Evolutionary conservation across 768 basidiomycete species (phyloP).

Genomic region (Collybia nuda): DNA sequence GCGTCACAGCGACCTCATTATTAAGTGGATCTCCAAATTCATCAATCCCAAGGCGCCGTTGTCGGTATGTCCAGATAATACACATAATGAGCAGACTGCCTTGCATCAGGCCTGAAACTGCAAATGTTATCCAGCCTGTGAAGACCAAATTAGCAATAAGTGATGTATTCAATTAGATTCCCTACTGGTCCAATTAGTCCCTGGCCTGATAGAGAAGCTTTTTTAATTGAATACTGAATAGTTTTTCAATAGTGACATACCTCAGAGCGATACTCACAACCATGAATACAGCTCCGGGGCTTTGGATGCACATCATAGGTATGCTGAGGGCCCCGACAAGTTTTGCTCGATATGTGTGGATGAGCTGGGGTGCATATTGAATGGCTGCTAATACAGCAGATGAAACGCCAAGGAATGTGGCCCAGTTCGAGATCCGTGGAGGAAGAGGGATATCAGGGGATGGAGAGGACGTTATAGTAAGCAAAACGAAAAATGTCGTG

Average conservation of each 20-base stretch:
- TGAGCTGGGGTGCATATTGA: slow-evolving; percentile 88
- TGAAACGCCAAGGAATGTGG: slow-evolving; percentile 83
- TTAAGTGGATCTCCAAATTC: slow-evolving; percentile 76
- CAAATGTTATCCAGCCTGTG: slow-evolving; percentile 78
- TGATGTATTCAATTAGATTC: background rate
- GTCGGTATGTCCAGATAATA: slow-evolving; percentile 79
- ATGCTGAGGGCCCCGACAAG: slow-evolving; percentile 93
- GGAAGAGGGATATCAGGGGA: slow-evolving; percentile 37
- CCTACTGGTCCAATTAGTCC: slow-evolving; percentile 85
- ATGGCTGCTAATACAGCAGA: slow-evolving; percentile 76
- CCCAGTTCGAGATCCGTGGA: slow-evolving; percentile 51
- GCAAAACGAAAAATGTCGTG: slow-evolving; percentile 62
- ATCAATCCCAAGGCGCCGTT: slow-evolving; percentile 72
- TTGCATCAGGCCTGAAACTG: slow-evolving; percentile 84
- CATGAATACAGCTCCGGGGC: slow-evolving; percentile 88
- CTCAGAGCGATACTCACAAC: slow-evolving; percentile 75
- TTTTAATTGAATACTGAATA: too few species aligned
- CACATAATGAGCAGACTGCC: slow-evolving; percentile 82
- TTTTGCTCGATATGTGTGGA: slow-evolving; percentile 72
- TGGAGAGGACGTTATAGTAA: slow-evolving; percentile 38
- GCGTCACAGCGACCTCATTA: background rate
- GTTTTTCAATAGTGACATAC: slow-evolving; percentile 26
- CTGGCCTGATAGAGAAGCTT: slow-evolving; percentile 45
- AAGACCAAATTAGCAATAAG: background rate
- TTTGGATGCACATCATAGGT: slow-evolving; percentile 95